These are phyloP conservation scores for Cyamopsis tetragonoloba DNA, from an alignment of 306 rosid genomes.

Conservation along the genomic window DNA sequence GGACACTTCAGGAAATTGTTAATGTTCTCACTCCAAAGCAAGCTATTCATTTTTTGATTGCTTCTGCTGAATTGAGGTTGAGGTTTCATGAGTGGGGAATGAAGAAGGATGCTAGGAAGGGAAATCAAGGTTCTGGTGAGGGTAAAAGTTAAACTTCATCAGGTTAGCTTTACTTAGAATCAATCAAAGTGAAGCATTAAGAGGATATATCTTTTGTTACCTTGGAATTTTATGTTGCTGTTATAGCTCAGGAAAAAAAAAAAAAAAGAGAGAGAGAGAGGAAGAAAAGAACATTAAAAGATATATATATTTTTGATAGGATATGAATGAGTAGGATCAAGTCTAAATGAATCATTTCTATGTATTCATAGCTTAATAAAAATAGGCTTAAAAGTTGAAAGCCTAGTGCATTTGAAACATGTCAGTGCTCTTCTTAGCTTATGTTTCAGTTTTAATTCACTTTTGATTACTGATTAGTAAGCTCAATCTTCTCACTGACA, in stretches of 20 bases:
- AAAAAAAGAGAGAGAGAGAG: too few relatives aligned
- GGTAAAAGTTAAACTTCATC: background rate
- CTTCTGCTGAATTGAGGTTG: conserved; percentile 55
- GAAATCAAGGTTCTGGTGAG: background rate
- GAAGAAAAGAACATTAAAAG: background rate
- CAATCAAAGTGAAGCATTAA: background rate
- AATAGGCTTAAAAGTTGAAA: background rate
- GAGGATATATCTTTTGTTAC: background rate
- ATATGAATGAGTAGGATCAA: background rate
- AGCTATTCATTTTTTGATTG: conserved; percentile 53
- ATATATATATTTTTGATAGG: background rate
- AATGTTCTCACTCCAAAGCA: conserved; percentile 37
- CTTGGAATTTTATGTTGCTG: background rate
- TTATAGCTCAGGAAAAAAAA: background rate
- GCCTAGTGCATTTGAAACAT: background rate
- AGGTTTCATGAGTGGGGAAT: conserved; percentile 67
- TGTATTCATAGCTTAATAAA: background rate
- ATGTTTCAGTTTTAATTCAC: background rate
- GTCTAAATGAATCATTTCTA: background rate
- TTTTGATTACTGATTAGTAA: background rate
- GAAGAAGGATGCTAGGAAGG: conserved; percentile 37
- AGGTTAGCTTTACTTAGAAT: background rate
- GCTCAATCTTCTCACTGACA: background rate
- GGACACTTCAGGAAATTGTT: conserved; percentile 34
- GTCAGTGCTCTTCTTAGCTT: background rate